Conservation (phyloP, 2,329 filamentous ascomycete genomes). For the Aspergillus spinulosporus region DNA sequence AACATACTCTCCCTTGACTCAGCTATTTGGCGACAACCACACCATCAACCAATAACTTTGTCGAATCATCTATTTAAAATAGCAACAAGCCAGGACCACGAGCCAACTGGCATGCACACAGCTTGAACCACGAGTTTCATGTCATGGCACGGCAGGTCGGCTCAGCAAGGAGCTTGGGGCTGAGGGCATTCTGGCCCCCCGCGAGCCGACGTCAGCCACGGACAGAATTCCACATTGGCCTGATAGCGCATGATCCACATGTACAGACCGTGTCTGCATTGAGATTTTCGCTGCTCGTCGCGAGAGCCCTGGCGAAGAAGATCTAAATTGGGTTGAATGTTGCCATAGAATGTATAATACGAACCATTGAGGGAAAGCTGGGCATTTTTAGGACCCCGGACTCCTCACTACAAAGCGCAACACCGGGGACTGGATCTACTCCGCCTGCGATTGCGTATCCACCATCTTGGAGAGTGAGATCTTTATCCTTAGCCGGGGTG, state of each 20-base stretch:
- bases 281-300: not conserved
- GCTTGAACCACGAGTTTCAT: constrained; percentile 17
- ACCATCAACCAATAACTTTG: not conserved
- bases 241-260: not conserved
- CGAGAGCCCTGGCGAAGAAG: not conserved
- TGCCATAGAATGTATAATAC: not conserved
- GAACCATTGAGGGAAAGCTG: not conserved
- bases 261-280: not conserved
- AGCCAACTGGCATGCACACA: constrained; percentile 15
- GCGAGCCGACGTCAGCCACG: not conserved
- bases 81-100: constrained; percentile 7
- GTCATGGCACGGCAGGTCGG: constrained; percentile 15
- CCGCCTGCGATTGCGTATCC: constrained; percentile 7
- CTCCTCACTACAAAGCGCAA: not conserved
- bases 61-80: constrained; percentile 5
- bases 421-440: constrained; percentile 1
- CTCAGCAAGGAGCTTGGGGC: constrained; percentile 6
- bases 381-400: not conserved
- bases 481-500: constrained; percentile 29
- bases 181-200: constrained; percentile 10
- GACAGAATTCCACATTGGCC: constrained; percentile 7
- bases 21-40: not conserved
- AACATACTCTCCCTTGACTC: not conserved
- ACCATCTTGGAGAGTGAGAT: constrained; percentile 24
- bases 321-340: not conserved